Conservation (phyloP, 2,329 filamentous ascomycete species). For the Ramularia endophylla region DNA sequence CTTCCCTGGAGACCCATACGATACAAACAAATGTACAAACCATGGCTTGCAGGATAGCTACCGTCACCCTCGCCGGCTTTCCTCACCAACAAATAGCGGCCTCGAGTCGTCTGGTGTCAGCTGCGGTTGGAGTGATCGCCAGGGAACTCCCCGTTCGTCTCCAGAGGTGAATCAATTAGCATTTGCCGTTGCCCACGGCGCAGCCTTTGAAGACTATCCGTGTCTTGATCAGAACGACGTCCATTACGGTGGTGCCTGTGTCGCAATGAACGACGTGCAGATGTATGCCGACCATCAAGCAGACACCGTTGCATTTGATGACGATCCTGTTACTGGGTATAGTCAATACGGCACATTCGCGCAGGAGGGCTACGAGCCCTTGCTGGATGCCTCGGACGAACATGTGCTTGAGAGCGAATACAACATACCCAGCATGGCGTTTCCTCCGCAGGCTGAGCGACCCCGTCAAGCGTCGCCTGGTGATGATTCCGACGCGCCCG, state of each 20-base stretch:
- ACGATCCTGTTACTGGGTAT: not conserved
- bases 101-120: conserved; percentile 7
- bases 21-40: not conserved
- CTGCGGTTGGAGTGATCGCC: conserved; percentile 6
- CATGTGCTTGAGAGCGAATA: not conserved
- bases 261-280: conserved; percentile 23
- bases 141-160: conserved; percentile 4
- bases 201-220: conserved; percentile 2
- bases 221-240: conserved; percentile 1
- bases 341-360: conserved; percentile 7
- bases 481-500: conserved; percentile 7
- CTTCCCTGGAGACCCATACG: not conserved
- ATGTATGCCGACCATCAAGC: conserved; percentile 15
- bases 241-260: conserved; percentile 6
- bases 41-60: not conserved
- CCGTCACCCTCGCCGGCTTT: not conserved
- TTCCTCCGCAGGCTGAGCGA: not conserved
- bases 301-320: conserved; percentile 2
- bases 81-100: conserved; percentile 8
- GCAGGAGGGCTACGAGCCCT: conserved; percentile 23
- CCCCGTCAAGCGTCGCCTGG: too few species aligned
- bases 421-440: conserved; percentile 6
- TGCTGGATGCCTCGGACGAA: not conserved
- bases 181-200: not conserved
- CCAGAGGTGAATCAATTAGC: not conserved